Base-by-base conservation (phyloP, 495 filamentous ascomycete genomes). In the Neurospora tetraspora region DNA sequence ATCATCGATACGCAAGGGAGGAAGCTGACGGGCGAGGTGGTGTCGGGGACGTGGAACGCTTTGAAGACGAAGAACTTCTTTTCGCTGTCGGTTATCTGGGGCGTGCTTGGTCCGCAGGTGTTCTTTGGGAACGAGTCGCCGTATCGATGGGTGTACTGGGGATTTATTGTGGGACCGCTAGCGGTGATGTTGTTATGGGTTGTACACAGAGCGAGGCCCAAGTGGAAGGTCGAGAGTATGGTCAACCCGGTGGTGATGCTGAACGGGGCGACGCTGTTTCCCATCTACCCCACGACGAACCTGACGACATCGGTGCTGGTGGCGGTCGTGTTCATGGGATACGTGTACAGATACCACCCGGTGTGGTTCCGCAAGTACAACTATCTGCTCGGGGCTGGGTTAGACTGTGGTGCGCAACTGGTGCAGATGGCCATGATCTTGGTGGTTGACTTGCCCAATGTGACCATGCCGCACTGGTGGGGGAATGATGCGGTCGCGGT, bases 391-490 rank as follows among this genome's bases (percentile, higher is more conserved):
- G 82, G 82, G 0, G 85, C 81, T 0, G 87, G 86, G 7, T 76
- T 89, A 43, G 87, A 89, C 72, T 86, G 86, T 53, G 87, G 83
- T 4, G 83, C 81, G 53, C 81, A 84, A 71, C 71, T 75, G 9
- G 47, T 53, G 5, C 47, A 40, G 53, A 71, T 68, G 39, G 42
- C 73, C 59, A 71, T 75, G 40, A 73, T 77, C 71, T 73, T 75
- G 20, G 70, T 38, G 0, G 47, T 76, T 3, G 69, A 76, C 71
- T 39, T 76, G 68, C 43, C 70, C 2, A 43, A 47, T 36, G 68
- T 45, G 5, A 16, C 11, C 1, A 72, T 77, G 43, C 75, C 75
- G 20, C 43, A 31, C 12, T 77, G 75, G 73, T 75, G 75, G 75
- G 74, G 74, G 14, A 73, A 76, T 14, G 68, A 76, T 65, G 72